Evolutionary conservation across 352 stramenopile genomes (phyloP).

Genomic region (Phytophthora melonis): DNA sequence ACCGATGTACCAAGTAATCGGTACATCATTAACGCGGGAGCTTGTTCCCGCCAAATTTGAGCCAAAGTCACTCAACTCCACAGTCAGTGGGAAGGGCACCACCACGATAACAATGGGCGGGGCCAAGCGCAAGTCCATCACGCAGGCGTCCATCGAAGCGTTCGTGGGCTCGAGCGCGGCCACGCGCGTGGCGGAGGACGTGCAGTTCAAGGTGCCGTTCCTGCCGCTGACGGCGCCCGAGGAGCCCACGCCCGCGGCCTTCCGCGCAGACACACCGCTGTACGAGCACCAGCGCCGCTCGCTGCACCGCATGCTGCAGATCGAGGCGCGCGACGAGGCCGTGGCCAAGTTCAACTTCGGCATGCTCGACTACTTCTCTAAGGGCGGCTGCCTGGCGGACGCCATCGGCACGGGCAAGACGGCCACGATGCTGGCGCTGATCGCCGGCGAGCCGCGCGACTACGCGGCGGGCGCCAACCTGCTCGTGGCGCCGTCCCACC

Average conservation of each 20-base stretch:
- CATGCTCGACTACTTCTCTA: constrained; percentile 76
- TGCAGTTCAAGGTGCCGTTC: constrained; percentile 88
- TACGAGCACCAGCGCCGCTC: constrained; percentile 87
- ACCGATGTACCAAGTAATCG: background rate
- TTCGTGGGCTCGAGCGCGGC: constrained; percentile 53
- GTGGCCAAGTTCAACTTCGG: constrained; percentile 82
- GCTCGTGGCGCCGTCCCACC: constrained; percentile 80
- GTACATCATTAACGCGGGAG: background rate
- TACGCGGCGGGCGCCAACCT: constrained; percentile 63
- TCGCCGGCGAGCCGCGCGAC: constrained; percentile 70
- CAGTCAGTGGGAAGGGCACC: background rate
- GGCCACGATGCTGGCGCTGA: constrained; percentile 80
- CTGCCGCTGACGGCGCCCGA: constrained; percentile 77
- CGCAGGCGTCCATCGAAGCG: constrained; percentile 63
- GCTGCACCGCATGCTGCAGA: constrained; percentile 86
- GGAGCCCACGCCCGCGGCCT: constrained; percentile 63
- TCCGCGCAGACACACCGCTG: constrained; percentile 60
- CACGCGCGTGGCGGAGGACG: constrained; percentile 57
- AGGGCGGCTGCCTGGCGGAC: constrained; percentile 76
- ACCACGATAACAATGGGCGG: constrained; percentile 12
- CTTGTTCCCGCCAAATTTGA: constrained; percentile 4
- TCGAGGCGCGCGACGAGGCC: constrained; percentile 72
- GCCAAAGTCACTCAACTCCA: background rate
- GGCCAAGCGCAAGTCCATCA: constrained; percentile 37
- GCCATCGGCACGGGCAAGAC: constrained; percentile 90